Evolutionary conservation across 2,329 filamentous ascomycete genomes (phyloP), one percentile per base, ranked within the genome.

Genomic region (Aschersonia sp.): DNA sequence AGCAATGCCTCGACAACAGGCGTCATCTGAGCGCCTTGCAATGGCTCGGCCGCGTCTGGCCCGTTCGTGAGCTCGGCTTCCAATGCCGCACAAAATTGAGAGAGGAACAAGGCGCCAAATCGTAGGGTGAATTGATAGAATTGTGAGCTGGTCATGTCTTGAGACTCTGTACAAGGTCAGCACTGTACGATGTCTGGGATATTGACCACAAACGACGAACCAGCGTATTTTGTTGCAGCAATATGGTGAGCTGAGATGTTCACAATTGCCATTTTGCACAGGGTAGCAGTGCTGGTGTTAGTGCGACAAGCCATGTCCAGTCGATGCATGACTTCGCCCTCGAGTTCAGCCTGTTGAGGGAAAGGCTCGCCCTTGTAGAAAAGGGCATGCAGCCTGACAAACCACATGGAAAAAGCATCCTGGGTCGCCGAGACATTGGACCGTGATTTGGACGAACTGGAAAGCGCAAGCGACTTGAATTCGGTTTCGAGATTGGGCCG

Each of bases 161-260:
- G 72, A 49, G 73, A 66, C 51, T 72, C 72, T 71, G 50, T 46
- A 30, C 11, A 12, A 41, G 41, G 45, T 48, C 45, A 46, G 35
- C 31, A 22, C 22, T 29, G 41, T 10, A 22, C 11, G 9, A 4
- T n/a, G 5, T 2, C 30, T 30, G 35, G 12, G 31, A 9, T 6
- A 41, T 5, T 40, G 32, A 30, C 10, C 4, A 46, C 10, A 41
- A 41, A 7, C 10, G 9, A 62, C 68, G 50, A 51, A 66, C 66
- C 59, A 22, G 55, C 55, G 45, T 58, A 62, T 37, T 59, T 58
- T 31, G 53, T 47, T 10, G 58, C 57, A 6, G 87, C 83, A 58
- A 86, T 74, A 53, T 83, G 77, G 61, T 92, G 87, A 6, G 89
- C 87, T 5, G 87, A 81, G 51, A 97, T 84, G 57, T 94, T 97